A percentile compares a stretch with the other conserved stretches of the same genome.
Evolutionary conservation across 2,329 filamentous ascomycete genomes (phyloP).

Genomic region (Fonsecaea monophora): DNA sequence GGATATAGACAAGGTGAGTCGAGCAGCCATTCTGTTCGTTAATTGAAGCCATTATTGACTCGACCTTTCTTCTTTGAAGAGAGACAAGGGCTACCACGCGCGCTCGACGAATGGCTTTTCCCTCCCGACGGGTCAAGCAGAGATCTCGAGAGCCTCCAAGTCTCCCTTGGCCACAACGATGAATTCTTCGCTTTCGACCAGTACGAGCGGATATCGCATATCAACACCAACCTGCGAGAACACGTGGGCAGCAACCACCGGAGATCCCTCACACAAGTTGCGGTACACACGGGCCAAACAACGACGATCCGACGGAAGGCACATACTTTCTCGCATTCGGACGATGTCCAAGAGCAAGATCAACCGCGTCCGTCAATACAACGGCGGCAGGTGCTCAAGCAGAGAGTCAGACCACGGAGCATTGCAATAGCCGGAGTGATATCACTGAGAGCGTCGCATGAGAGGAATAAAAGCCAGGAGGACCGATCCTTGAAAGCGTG

Average conservation of each 20-base stretch:
- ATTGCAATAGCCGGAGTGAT: constrained; percentile 17
- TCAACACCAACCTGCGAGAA: constrained; percentile 24
- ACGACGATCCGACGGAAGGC: constrained; percentile 20
- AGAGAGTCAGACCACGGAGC: constrained; percentile 25
- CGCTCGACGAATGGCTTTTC: constrained; percentile 47
- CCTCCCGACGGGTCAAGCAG: constrained; percentile 42
- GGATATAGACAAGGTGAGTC: constrained; percentile 46
- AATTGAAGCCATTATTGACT: not conserved
- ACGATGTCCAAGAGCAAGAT: not conserved
- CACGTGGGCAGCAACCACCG: constrained; percentile 1
- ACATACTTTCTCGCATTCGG: constrained; percentile 23
- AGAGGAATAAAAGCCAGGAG: constrained; percentile 2
- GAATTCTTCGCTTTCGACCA: constrained; percentile 51
- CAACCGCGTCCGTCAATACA: constrained; percentile 1
- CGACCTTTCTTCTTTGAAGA: constrained; percentile 37
- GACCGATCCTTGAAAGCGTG: not conserved
- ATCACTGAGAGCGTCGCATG: not conserved
- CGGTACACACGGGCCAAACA: not conserved
- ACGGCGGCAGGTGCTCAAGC: constrained; percentile 5
- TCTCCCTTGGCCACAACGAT: constrained; percentile 49
- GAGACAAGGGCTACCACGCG: constrained; percentile 45
- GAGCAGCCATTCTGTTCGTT: not conserved
- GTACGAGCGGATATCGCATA: constrained; percentile 47
- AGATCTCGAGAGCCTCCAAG: constrained; percentile 47
- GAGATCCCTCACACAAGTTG: not conserved